Evolutionary conservation across 805 yeast species (phyloP).

Genomic region (Saccharomycopsis javanensis): DNA sequence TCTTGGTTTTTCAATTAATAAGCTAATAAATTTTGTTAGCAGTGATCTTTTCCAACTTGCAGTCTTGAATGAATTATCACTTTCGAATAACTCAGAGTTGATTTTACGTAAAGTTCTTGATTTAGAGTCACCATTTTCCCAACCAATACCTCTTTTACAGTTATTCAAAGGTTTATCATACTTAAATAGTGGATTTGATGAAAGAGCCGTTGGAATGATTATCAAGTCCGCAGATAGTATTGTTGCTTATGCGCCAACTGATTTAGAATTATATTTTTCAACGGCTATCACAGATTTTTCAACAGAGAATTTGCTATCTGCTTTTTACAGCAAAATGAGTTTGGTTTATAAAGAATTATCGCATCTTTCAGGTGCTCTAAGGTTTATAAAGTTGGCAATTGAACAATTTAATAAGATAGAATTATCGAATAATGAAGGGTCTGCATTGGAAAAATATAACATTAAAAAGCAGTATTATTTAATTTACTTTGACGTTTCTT

Average conservation of each 20-base stretch:
- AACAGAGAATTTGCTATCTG: constrained; percentile 26
- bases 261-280: constrained; percentile 22
- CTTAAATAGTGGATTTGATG: constrained; percentile 23
- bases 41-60: constrained; percentile 17
- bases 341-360: constrained; percentile 28
- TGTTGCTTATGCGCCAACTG: constrained; percentile 21
- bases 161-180: constrained; percentile 22
- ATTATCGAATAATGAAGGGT: constrained; percentile 14
- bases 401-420: constrained; percentile 19
- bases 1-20: background rate
- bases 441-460: background rate
- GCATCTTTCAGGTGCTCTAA: constrained; percentile 28
- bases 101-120: constrained; percentile 4
- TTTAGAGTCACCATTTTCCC: constrained; percentile 1
- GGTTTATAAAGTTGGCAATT: constrained; percentile 26
- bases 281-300: constrained; percentile 19
- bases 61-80: constrained; percentile 7
- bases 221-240: constrained; percentile 24
- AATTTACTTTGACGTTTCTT: constrained; percentile 24
- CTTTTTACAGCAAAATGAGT: constrained; percentile 32
- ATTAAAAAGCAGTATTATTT: constrained; percentile 21
- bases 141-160: constrained; percentile 18
- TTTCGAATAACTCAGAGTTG: constrained; percentile 5
- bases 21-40: constrained; percentile 20
- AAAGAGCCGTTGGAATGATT: constrained; percentile 27